phyloP scores from a whole-genome alignment of 129 eudicot species.

The Glebionis coronaria region DNA sequence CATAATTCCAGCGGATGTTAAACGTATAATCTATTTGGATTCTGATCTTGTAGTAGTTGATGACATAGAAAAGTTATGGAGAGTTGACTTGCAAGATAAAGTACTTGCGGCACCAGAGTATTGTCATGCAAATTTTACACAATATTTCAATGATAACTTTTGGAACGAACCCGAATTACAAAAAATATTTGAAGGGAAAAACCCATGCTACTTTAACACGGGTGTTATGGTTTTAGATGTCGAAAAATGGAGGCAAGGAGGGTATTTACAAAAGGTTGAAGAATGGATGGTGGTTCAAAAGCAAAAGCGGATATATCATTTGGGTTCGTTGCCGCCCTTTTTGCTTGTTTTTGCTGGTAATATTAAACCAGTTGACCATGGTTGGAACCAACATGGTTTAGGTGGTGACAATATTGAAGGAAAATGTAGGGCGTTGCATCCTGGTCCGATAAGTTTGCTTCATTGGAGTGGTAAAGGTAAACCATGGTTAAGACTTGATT shows the following conservation, averaged over 20 bases:
- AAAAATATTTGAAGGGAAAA: constrained; percentile 30
- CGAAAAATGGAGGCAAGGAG: constrained; percentile 50
- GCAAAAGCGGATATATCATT: constrained; percentile 48
- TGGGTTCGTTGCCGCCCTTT: constrained; percentile 58
- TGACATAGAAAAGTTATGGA: constrained; percentile 48
- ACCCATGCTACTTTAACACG: constrained; percentile 48
- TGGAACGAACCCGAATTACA: constrained; percentile 45
- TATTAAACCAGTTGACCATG: constrained; percentile 40
- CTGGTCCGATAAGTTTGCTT: constrained; percentile 53
- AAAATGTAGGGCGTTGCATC: constrained; percentile 56
- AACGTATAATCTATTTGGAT: constrained; percentile 47
- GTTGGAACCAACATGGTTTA: constrained; percentile 56
- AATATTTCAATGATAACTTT: constrained; percentile 42
- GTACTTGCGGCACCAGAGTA: constrained; percentile 55
- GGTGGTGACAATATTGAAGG: constrained; percentile 60
- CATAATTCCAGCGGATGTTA: constrained; percentile 33
- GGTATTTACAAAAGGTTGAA: constrained; percentile 40
- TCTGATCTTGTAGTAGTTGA: constrained; percentile 53
- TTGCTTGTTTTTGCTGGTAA: constrained; percentile 55
- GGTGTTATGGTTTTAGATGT: constrained; percentile 55
- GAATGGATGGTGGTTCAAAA: constrained; percentile 56
- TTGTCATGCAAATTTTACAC: constrained; percentile 49
- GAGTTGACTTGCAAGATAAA: constrained; percentile 39
- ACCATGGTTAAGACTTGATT: constrained; percentile 63
- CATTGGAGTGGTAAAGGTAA: constrained; percentile 70